Evolutionary conservation across 768 basidiomycete species (phyloP).

Genomic region (Kwoniella sp.): DNA sequence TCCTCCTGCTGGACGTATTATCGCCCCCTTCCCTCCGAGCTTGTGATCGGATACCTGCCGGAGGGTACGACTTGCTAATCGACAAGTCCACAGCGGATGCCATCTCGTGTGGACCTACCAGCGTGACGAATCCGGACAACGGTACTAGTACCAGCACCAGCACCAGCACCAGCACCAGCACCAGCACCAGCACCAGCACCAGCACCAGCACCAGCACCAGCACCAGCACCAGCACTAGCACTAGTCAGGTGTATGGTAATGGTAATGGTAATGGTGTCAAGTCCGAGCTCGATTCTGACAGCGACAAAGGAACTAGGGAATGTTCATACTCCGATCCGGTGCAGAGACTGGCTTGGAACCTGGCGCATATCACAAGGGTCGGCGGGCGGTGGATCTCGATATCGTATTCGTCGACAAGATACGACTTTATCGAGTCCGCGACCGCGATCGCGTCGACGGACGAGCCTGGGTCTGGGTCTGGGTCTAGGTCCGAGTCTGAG

Average conservation of each 20-base stretch:
- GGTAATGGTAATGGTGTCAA: no score
- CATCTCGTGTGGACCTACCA: constrained; percentile 34
- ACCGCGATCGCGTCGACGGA: no score
- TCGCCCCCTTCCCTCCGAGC: constrained; percentile 1
- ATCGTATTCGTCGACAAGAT: constrained; percentile 20
- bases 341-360: constrained; percentile 12
- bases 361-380: not conserved
- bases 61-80: constrained; percentile 34
- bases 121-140: not conserved
- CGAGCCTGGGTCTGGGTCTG: no score
- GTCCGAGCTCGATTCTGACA: no score
- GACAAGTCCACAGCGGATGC: constrained; percentile 52
- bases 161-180: not conserved
- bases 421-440: constrained; percentile 1
- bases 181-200: not conserved
- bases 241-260: no score
- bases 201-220: not conserved
- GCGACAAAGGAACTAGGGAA: not conserved
- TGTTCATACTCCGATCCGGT: not conserved
- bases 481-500: no score
- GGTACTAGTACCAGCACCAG: not conserved
- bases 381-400: constrained; percentile 16
- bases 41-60: not conserved
- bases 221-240: not conserved
- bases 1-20: constrained; percentile 9